A percentile compares a stretch with the other conserved stretches of the same genome.
Evolutionary conservation across 1,284 basidiomycete genomes (phyloP).

Genomic region (Trichosporon sp.): DNA sequence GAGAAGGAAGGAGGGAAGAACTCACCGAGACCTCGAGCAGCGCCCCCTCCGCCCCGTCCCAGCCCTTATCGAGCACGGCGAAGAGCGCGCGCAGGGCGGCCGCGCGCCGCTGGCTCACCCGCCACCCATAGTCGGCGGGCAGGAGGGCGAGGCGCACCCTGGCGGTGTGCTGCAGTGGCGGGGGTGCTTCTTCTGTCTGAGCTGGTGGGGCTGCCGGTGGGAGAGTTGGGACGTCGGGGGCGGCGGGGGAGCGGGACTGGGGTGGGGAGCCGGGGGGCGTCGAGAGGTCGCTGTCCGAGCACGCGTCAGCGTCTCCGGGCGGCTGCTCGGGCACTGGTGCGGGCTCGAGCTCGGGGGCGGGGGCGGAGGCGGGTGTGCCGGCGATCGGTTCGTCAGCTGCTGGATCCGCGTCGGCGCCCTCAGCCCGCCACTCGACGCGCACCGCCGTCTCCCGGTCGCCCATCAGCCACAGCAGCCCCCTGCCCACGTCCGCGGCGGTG

Average conservation of each 20-base stretch:
- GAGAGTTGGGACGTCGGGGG: not conserved
- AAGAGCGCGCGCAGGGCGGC: not conserved
- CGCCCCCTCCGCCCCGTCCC: not conserved
- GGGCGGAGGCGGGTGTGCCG: no score
- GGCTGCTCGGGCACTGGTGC: no score
- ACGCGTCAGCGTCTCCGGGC: not conserved
- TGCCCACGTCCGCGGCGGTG: not conserved
- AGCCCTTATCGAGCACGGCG: slow-evolving; percentile 1
- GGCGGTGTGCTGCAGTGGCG: not conserved
- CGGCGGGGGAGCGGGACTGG: not conserved
- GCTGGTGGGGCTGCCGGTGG: not conserved
- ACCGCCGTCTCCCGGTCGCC: not conserved
- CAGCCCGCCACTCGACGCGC: not conserved
- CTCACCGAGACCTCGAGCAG: slow-evolving; percentile 7
- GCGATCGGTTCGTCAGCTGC: no score
- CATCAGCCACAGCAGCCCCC: not conserved
- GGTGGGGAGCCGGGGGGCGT: not conserved
- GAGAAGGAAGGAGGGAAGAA: not conserved
- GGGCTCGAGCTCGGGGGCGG: no score
- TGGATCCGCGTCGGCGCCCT: not conserved
- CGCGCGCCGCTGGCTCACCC: not conserved
- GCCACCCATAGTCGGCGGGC: not conserved
- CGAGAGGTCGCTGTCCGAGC: not conserved
- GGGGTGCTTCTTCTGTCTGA: not conserved
- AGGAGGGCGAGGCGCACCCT: not conserved